A percentile compares a stretch with the other conserved stretches of the same genome.
Conservation (phyloP, 768 basidiomycete species). For the Hygrocybe coccinea region DNA sequence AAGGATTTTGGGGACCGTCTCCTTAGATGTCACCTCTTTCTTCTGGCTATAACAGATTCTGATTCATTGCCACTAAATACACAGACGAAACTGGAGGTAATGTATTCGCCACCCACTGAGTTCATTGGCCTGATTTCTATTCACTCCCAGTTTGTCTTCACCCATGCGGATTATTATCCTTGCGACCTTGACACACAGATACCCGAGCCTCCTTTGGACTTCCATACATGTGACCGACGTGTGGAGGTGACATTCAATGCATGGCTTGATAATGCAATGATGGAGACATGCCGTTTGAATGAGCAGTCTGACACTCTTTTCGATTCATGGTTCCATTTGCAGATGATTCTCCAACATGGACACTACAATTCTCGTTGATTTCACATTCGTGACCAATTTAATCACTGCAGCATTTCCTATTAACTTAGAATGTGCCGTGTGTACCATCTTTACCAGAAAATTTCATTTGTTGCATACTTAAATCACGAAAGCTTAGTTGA, state of each 20-base stretch:
- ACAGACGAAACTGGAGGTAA: background rate
- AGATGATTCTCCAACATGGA: background rate
- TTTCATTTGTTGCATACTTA: too few species aligned
- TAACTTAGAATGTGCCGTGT: too few species aligned
- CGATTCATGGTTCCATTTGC: background rate
- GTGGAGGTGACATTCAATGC: background rate
- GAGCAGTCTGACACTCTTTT: background rate
- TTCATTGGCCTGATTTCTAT: background rate
- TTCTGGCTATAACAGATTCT: background rate
- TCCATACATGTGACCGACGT: background rate
- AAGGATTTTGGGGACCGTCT: background rate
- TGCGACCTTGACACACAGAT: background rate
- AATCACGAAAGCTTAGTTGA: too few species aligned
- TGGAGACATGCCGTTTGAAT: background rate
- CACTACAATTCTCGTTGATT: too few species aligned
- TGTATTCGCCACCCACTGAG: background rate
- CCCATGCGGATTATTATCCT: background rate
- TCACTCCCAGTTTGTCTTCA: background rate
- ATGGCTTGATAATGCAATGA: background rate
- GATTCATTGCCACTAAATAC: background rate
- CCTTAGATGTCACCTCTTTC: background rate
- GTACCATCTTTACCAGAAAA: too few species aligned
- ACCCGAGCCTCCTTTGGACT: background rate
- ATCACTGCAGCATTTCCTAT: too few species aligned
- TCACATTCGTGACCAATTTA: too few species aligned